A percentile compares a stretch with the other conserved stretches of the same genome.
These are phyloP conservation scores for Suhomyces terraborum DNA, from an alignment of 1,139 yeast species.

Conservation along the genomic window DNA sequence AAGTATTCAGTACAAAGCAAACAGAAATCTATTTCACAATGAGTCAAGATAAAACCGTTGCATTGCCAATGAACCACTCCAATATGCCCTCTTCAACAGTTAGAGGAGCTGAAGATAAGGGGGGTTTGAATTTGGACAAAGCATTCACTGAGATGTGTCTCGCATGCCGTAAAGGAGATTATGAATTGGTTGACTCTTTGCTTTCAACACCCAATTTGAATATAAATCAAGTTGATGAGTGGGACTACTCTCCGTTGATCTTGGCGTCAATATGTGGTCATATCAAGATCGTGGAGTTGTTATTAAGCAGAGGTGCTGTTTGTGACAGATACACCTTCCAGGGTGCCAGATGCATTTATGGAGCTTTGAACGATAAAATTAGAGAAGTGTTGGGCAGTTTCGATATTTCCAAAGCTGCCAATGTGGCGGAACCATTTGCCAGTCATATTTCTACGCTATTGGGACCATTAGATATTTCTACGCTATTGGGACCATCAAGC, in stretches of 20 bases:
- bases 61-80: slow-evolving; percentile 13
- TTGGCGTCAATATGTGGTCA: slow-evolving; percentile 79
- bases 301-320: slow-evolving; percentile 66
- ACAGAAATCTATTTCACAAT: too few relatives aligned
- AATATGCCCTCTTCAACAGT: slow-evolving; percentile 13
- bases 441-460: slow-evolving; percentile 61
- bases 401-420: slow-evolving; percentile 70
- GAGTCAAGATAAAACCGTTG: not conserved
- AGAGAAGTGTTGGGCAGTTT: slow-evolving; percentile 58
- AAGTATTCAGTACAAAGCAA: too few relatives aligned
- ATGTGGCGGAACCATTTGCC: slow-evolving; percentile 72
- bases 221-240: slow-evolving; percentile 65
- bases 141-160: slow-evolving; percentile 51
- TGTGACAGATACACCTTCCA: slow-evolving; percentile 80
- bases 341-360: slow-evolving; percentile 79
- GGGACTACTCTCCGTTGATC: slow-evolving; percentile 74
- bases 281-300: slow-evolving; percentile 55
- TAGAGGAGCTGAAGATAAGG: not conserved
- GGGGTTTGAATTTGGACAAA: slow-evolving; percentile 13
- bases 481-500: slow-evolving; percentile 40
- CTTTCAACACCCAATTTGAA: slow-evolving; percentile 55
- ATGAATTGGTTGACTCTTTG: slow-evolving; percentile 60
- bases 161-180: slow-evolving; percentile 72
- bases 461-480: slow-evolving; percentile 48
- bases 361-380: slow-evolving; percentile 70